Percentiles rank a stretch among this genome's conserved stretches.
Evolutionary conservation across 164 flowering plant genomes (phyloP).

Genomic region (Magnolia changhungtana): DNA sequence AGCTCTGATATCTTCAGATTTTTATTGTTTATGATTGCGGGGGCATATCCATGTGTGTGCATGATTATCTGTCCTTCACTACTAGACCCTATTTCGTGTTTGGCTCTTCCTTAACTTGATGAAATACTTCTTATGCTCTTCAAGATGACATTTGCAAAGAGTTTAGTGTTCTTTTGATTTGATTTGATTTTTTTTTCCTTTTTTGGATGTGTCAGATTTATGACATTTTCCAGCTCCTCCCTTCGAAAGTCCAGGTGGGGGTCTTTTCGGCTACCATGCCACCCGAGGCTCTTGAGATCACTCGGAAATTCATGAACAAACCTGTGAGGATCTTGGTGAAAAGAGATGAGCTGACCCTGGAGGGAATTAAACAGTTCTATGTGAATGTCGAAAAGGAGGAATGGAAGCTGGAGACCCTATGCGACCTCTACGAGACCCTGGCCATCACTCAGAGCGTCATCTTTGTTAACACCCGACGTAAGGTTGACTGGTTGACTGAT

Average conservation of each 20-base stretch:
- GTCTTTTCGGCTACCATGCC: constrained; percentile 76
- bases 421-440: constrained; percentile 79
- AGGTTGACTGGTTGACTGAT: constrained; percentile 74
- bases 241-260: constrained; percentile 57
- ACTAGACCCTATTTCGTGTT: not conserved
- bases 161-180: not conserved
- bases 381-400: constrained; percentile 85
- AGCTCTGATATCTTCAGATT: too few relatives aligned
- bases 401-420: constrained; percentile 84
- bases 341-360: constrained; percentile 74
- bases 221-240: constrained; percentile 63
- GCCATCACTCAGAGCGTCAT: constrained; percentile 91
- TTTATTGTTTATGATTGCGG: too few relatives aligned
- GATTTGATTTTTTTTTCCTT: not conserved
- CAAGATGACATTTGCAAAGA: not conserved
- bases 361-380: constrained; percentile 85
- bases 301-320: constrained; percentile 65
- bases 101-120: not conserved
- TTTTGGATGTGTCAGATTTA: constrained; percentile 40
- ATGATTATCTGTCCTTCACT: too few relatives aligned
- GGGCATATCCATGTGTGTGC: too few relatives aligned
- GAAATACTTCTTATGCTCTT: not conserved
- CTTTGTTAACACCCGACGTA: constrained; percentile 83
- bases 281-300: constrained; percentile 68
- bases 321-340: constrained; percentile 69